Evolutionary conservation across 2,329 filamentous ascomycete species (phyloP).

Genomic region (Diaporthe humulicola): DNA sequence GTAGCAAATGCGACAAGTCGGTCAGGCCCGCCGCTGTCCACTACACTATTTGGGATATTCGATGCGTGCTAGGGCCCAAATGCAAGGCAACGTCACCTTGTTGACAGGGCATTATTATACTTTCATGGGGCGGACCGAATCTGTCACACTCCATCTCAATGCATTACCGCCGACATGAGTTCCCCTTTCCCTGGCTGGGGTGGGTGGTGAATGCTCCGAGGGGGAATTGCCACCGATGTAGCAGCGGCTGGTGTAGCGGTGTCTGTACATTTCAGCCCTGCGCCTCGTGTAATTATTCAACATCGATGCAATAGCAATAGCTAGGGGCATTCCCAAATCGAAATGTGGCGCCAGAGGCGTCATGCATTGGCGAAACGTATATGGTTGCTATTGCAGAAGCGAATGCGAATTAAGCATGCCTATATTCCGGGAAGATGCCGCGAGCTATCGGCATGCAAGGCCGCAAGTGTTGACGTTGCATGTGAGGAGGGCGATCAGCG

Average conservation of each 20-base stretch:
- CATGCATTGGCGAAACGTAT: neutral
- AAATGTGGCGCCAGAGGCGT: neutral
- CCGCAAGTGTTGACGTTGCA: neutral
- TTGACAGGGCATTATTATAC: neutral
- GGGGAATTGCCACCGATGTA: neutral
- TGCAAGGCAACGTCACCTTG: neutral
- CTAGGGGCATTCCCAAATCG: too few species aligned
- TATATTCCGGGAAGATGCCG: constrained; percentile 11
- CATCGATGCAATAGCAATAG: neutral
- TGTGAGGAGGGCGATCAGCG: constrained; percentile 1
- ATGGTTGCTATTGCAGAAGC: neutral
- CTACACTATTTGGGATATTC: neutral
- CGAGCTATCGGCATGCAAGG: constrained; percentile 13
- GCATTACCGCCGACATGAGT: neutral
- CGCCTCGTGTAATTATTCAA: neutral
- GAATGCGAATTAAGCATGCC: neutral
- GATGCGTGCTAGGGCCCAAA: neutral
- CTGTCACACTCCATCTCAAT: neutral
- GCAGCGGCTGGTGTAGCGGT: neutral
- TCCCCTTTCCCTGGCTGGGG: neutral
- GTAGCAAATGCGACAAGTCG: neutral
- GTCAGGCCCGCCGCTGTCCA: neutral
- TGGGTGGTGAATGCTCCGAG: neutral
- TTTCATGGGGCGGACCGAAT: neutral
- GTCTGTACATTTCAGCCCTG: neutral